Evolutionary conservation across 1,139 yeast species (phyloP).

Genomic region (Saccharomycopsis phalli): DNA sequence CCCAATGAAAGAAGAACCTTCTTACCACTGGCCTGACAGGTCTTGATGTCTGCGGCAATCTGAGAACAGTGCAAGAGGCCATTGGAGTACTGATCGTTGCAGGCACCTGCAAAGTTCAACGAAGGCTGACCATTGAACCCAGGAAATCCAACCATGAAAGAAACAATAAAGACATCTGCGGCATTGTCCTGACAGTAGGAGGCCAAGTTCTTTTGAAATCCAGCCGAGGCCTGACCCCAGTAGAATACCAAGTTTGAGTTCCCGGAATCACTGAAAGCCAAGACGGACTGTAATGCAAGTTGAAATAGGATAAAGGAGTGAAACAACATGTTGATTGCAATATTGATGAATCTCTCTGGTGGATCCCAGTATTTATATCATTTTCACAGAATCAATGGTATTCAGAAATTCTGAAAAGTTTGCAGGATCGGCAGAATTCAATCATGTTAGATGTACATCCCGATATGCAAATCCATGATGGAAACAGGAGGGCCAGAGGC

Average conservation of each 20-base stretch:
- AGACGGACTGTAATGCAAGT: too few species aligned
- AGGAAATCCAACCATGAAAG: constrained; percentile 64
- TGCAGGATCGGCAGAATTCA: too few species aligned
- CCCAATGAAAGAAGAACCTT: constrained; percentile 77
- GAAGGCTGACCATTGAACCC: constrained; percentile 32
- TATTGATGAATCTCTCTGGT: too few species aligned
- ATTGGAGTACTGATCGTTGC: constrained; percentile 42
- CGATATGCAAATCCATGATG: too few species aligned
- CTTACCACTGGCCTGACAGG: constrained; percentile 79
- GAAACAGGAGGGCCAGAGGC: too few species aligned
- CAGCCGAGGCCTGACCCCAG: constrained; percentile 89
- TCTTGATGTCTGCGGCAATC: constrained; percentile 65
- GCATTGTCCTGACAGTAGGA: constrained; percentile 60
- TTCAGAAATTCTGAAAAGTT: too few species aligned
- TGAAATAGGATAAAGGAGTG: too few species aligned
- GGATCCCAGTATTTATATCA: too few species aligned
- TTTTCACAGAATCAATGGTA: too few species aligned
- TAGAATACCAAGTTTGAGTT: constrained; percentile 65
- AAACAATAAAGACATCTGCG: constrained; percentile 63
- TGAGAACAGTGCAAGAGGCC: constrained; percentile 53
- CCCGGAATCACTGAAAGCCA: constrained; percentile 37
- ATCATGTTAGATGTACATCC: too few species aligned
- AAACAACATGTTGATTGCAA: too few species aligned
- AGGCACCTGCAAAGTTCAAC: constrained; percentile 65
- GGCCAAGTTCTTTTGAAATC: constrained; percentile 57